These are phyloP conservation scores for Tilletiopsis washingtonensis DNA, from an alignment of 1,284 basidiomycete species.

Conservation along the genomic window DNA sequence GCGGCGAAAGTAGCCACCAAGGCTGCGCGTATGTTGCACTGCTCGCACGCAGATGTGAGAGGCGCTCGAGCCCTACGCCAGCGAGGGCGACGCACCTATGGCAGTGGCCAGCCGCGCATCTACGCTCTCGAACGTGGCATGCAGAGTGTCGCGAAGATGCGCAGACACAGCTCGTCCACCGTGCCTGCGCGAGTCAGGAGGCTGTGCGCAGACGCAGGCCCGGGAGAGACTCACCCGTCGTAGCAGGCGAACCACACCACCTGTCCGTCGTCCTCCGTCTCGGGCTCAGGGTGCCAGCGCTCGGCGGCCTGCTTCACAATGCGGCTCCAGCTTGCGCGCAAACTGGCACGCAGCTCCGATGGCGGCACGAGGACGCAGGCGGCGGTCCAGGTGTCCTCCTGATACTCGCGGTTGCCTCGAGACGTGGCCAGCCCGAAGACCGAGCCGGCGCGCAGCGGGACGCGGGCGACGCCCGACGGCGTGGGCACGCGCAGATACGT, in stretches of 20 bases:
- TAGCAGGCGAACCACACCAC: conserved; percentile 45
- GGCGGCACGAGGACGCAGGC: conserved; percentile 34
- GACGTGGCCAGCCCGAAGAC: conserved; percentile 27
- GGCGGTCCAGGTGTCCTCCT: conserved; percentile 40
- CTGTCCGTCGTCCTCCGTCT: conserved; percentile 13
- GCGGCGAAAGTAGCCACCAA: conserved; percentile 42
- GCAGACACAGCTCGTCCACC: conserved; percentile 35
- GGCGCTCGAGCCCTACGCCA: no score
- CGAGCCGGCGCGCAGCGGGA: conserved; percentile 1
- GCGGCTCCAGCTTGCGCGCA: conserved; percentile 10
- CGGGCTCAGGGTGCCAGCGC: conserved; percentile 9
- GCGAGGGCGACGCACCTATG: no score
- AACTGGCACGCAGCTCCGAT: conserved; percentile 22
- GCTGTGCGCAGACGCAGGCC: not conserved
- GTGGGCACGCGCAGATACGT: not conserved
- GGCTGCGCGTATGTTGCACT: conserved; percentile 36
- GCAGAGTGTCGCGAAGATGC: conserved; percentile 31
- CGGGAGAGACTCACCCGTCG: conserved; percentile 24
- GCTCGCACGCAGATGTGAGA: no score
- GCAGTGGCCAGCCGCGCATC: conserved; percentile 35
- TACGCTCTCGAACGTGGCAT: conserved; percentile 34
- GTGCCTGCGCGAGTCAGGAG: conserved; percentile 10
- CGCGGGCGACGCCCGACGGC: not conserved
- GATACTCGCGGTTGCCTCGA: conserved; percentile 34
- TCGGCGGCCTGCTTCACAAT: conserved; percentile 12